Percentiles rank a stretch among this genome's conserved stretches.
phyloP scores from a whole-genome alignment of 805 yeast species.

The Spencermartinsiella europaea region DNA sequence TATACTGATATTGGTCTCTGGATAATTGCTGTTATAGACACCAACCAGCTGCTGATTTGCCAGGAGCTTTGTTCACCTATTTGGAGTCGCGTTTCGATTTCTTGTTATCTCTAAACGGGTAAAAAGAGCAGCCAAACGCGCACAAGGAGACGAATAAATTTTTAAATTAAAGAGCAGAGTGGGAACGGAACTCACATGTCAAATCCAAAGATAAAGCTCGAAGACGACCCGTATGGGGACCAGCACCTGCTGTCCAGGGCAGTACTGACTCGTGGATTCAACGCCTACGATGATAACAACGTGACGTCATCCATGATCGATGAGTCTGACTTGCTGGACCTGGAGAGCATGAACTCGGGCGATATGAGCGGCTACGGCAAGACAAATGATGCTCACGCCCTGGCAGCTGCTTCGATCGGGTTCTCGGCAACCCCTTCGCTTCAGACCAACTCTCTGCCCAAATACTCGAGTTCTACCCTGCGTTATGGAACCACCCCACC shows the following conservation, averaged over 20 bases:
- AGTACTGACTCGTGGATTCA: slow-evolving; percentile 16
- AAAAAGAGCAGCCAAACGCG: too few species aligned
- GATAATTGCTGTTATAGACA: too few species aligned
- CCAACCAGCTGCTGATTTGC: too few species aligned
- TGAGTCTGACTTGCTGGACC: slow-evolving; percentile 24
- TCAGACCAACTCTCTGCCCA: neutral
- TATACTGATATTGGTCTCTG: too few species aligned
- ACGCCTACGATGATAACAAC: slow-evolving; percentile 12
- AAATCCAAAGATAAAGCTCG: neutral
- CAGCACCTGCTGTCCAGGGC: slow-evolving; percentile 12
- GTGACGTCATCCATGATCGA: slow-evolving; percentile 17
- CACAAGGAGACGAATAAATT: too few species aligned
- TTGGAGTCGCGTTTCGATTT: too few species aligned
- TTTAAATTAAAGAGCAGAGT: too few species aligned
- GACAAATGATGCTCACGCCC: slow-evolving; percentile 8
- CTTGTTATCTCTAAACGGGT: too few species aligned
- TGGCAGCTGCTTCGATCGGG: slow-evolving; percentile 15
- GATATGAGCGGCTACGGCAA: slow-evolving; percentile 10
- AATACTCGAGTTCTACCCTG: neutral
- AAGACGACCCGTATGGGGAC: slow-evolving; percentile 3
- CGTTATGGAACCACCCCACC: slow-evolving; percentile 24
- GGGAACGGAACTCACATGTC: too few species aligned
- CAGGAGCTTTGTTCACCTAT: too few species aligned
- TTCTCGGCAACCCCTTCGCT: slow-evolving; percentile 10
- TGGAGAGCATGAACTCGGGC: slow-evolving; percentile 20